These are phyloP conservation scores for Syzygium syzygioides DNA, from an alignment of 441 rosid species.

Conservation along the genomic window DNA sequence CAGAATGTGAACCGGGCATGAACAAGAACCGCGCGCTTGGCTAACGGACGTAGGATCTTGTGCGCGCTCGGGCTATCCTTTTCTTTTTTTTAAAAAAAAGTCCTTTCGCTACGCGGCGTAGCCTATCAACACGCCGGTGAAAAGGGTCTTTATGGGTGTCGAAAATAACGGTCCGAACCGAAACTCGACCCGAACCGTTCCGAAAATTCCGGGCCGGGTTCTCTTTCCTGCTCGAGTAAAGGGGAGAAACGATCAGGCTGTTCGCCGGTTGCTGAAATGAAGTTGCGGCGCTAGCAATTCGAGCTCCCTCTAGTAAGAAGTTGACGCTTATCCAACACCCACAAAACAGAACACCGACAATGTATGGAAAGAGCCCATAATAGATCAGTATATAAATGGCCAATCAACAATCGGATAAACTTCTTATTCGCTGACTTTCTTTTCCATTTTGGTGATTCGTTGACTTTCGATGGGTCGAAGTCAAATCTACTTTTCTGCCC, in stretches of 20 bases:
- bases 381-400: not conserved
- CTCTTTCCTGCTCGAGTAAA: not conserved
- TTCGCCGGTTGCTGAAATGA: not conserved
- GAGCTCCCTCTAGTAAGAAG: too few species aligned
- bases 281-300: not conserved
- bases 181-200: accelerated
- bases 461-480: not conserved
- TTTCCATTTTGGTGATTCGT: not conserved
- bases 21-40: too few species aligned
- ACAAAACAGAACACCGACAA: not conserved
- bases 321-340: too few species aligned
- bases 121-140: not conserved
- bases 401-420: not conserved
- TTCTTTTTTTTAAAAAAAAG: too few species aligned
- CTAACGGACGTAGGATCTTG: not conserved
- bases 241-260: not conserved
- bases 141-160: too few species aligned
- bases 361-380: not conserved
- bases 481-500: not conserved
- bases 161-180: not conserved
- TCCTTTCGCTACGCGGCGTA: not conserved
- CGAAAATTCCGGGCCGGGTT: not conserved
- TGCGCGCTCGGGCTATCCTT: too few species aligned
- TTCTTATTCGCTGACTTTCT: not conserved
- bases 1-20: not conserved